Evolutionary conservation across 768 basidiomycete genomes (phyloP).

Genomic region (Mycena pura): DNA sequence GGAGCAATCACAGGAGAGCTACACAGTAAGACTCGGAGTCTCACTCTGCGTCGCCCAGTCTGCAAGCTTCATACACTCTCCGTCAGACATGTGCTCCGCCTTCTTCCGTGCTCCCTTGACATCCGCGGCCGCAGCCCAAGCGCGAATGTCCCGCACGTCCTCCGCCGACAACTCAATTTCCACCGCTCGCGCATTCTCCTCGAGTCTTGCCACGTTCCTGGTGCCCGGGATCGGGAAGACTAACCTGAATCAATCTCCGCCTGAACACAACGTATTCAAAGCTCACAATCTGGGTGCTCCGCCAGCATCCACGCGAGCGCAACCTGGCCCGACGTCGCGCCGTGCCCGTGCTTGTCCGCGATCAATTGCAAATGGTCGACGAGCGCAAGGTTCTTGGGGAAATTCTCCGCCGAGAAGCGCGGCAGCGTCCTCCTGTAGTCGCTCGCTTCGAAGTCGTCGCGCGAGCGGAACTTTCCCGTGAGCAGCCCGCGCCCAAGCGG

Average conservation of each 20-base stretch:
- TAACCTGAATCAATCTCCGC: background rate
- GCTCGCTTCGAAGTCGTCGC: slow-evolving; percentile 42
- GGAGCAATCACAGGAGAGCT: background rate
- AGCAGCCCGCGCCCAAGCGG: slow-evolving; percentile 46
- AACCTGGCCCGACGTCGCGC: slow-evolving; percentile 41
- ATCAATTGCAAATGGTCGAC: slow-evolving; percentile 40
- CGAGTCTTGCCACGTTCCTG: slow-evolving; percentile 25
- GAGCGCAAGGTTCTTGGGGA: slow-evolving; percentile 49
- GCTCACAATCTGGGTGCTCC: slow-evolving; percentile 21
- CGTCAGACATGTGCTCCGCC: slow-evolving; percentile 16
- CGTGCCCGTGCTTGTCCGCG: slow-evolving; percentile 35
- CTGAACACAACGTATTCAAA: background rate
- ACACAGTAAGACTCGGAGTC: slow-evolving; percentile 17
- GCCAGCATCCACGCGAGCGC: slow-evolving; percentile 34
- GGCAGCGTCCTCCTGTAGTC: slow-evolving; percentile 43
- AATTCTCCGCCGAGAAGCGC: slow-evolving; percentile 47
- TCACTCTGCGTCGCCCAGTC: slow-evolving; percentile 8
- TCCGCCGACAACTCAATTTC: slow-evolving; percentile 25
- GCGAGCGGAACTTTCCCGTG: slow-evolving; percentile 39
- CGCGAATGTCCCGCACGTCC: slow-evolving; percentile 32
- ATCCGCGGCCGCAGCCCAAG: slow-evolving; percentile 28
- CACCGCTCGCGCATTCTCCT: slow-evolving; percentile 31
- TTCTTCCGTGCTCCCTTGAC: slow-evolving; percentile 31
- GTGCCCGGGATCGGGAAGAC: slow-evolving; percentile 37
- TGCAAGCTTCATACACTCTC: slow-evolving; percentile 28